Conservation (phyloP, 2,329 filamentous ascomycete genomes). For the Delphinella strobiligena region DNA sequence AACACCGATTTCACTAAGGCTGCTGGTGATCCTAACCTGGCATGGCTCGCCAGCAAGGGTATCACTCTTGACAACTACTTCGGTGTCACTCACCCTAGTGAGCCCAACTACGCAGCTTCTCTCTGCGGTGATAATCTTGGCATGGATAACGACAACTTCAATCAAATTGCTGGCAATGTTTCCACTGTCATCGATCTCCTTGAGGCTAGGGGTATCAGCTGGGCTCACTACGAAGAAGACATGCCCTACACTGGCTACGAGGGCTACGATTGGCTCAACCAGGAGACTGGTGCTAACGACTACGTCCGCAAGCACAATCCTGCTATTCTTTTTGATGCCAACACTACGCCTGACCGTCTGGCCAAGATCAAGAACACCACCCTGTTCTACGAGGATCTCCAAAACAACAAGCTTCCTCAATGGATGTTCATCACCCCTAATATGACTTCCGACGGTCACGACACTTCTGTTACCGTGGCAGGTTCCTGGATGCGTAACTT, state of each 20-base stretch:
- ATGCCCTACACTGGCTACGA: slow-evolving; percentile 65
- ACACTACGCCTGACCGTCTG: slow-evolving; percentile 46
- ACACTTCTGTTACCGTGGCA: slow-evolving; percentile 56
- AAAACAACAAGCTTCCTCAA: slow-evolving; percentile 53
- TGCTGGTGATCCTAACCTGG: slow-evolving; percentile 47
- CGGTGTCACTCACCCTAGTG: slow-evolving; percentile 54
- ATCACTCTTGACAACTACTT: slow-evolving; percentile 45
- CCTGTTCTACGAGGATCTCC: slow-evolving; percentile 55
- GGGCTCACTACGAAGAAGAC: slow-evolving; percentile 62
- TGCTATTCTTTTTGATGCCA: slow-evolving; percentile 51
- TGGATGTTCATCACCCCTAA: slow-evolving; percentile 50
- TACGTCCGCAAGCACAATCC: slow-evolving; percentile 78
- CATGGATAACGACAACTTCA: slow-evolving; percentile 56
- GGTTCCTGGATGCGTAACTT: slow-evolving; percentile 57
- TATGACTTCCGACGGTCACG: slow-evolving; percentile 66
- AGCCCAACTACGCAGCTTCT: slow-evolving; percentile 64
- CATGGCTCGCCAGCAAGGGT: slow-evolving; percentile 47
- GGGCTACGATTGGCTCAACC: slow-evolving; percentile 51
- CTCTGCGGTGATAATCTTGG: slow-evolving; percentile 64
- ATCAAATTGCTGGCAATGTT: slow-evolving; percentile 29
- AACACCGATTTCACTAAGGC: slow-evolving; percentile 60
- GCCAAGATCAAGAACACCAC: slow-evolving; percentile 63
- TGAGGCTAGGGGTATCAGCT: slow-evolving; percentile 29
- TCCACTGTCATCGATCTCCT: slow-evolving; percentile 29
- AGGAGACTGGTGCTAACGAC: slow-evolving; percentile 53